Conservation (phyloP, 225 moss, liverwort and hornwort genomes). For the Neckera pumila region DNA sequence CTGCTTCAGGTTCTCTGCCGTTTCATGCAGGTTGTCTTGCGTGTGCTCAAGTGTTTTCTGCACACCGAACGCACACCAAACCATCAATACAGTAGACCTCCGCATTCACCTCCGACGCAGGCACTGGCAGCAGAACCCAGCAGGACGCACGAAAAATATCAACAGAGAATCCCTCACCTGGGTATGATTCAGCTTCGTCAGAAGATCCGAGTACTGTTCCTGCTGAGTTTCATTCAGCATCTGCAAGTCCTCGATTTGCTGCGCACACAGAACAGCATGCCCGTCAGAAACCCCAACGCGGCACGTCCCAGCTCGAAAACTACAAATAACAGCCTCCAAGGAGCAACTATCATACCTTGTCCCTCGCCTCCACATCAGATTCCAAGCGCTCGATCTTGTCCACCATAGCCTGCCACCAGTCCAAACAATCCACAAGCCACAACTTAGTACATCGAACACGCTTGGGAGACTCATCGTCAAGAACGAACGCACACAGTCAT, state of each 20-base stretch:
- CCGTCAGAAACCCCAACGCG: not conserved
- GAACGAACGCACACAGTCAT: not conserved
- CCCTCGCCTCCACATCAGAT: constrained; percentile 61
- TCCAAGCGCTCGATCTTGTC: constrained; percentile 78
- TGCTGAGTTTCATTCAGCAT: constrained; percentile 49
- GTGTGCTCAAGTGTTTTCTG: constrained; percentile 64
- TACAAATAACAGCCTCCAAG: not conserved
- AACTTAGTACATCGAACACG: not conserved
- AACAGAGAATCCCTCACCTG: constrained; percentile 22
- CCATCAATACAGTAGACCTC: not conserved
- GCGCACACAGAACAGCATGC: not conserved
- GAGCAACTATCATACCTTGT: constrained; percentile 41
- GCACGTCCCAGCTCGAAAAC: not conserved
- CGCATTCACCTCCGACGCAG: not conserved
- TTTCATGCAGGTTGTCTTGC: constrained; percentile 49
- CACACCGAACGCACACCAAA: not conserved
- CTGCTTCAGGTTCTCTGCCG: constrained; percentile 50
- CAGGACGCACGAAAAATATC: not conserved
- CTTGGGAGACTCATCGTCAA: not conserved
- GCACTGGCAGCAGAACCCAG: not conserved
- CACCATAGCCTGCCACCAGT: constrained; percentile 45
- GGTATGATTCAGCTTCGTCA: constrained; percentile 43
- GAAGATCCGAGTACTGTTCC: constrained; percentile 46
- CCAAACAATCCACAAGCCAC: not conserved
- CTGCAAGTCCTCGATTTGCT: constrained; percentile 75